Conservation (phyloP, 306 rosid genomes). For the Prunus dulcis region DNA sequence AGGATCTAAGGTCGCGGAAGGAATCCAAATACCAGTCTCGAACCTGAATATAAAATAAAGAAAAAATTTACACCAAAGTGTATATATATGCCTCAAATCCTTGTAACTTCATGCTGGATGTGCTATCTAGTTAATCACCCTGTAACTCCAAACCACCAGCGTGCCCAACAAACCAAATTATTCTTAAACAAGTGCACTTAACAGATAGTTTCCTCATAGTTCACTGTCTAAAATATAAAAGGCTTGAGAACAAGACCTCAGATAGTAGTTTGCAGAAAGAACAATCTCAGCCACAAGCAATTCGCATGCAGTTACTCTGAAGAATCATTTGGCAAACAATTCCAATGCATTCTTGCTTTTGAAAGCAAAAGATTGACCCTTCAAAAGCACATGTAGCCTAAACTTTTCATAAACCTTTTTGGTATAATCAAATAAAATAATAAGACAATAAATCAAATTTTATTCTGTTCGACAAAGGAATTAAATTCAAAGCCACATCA, state of each 20-base stretch:
- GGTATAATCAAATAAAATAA: background rate
- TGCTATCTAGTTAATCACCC: background rate
- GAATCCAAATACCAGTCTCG: slow-evolving; percentile 97
- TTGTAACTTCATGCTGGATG: background rate
- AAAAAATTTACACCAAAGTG: slow-evolving; percentile 4
- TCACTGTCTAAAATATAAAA: background rate
- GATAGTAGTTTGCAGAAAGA: background rate
- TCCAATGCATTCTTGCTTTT: background rate
- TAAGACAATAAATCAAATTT: background rate
- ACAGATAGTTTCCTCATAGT: background rate
- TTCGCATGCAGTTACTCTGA: background rate
- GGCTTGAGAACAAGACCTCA: background rate
- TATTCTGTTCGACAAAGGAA: background rate
- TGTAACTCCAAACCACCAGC: background rate
- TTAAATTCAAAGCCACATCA: background rate
- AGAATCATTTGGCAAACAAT: background rate
- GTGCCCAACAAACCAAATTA: slow-evolving; percentile 7
- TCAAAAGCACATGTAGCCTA: background rate
- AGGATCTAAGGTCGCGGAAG: slow-evolving; percentile 78
- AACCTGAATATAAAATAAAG: slow-evolving; percentile 46
- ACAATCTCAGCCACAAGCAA: background rate
- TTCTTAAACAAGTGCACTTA: background rate
- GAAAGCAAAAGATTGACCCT: background rate
- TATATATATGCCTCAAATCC: too few species aligned
- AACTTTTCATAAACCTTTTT: background rate